Evolutionary conservation across 176 grass and related monocot species (phyloP).

Genomic region (Oryza rufipogon): DNA sequence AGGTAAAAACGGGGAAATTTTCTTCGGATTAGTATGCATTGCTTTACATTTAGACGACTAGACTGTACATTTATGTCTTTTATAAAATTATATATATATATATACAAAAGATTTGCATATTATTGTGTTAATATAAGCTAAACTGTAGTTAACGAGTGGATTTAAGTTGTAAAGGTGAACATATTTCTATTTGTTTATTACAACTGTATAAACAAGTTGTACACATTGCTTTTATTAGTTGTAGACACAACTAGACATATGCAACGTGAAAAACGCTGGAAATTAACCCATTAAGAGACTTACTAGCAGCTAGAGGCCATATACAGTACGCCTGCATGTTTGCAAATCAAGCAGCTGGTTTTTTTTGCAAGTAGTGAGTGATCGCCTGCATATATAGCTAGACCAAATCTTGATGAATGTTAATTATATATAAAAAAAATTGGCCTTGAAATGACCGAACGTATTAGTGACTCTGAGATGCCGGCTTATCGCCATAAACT

Average conservation of each 20-base stretch:
- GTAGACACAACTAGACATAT: background rate
- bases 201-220: too few species aligned
- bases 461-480: slow-evolving; percentile 62
- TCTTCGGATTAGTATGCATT: background rate
- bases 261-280: background rate
- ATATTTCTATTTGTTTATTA: too few species aligned
- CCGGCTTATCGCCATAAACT: slow-evolving; percentile 54
- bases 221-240: background rate
- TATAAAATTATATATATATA: too few species aligned
- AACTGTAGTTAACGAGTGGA: too few species aligned
- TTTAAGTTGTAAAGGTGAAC: too few species aligned
- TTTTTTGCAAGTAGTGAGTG: slow-evolving; percentile 24
- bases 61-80: too few species aligned
- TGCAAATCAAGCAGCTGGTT: slow-evolving; percentile 8
- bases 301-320: background rate
- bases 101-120: too few species aligned
- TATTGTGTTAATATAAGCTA: background rate
- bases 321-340: background rate
- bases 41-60: background rate
- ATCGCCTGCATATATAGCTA: slow-evolving; percentile 31
- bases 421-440: slow-evolving; percentile 48
- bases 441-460: slow-evolving; percentile 52
- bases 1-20: background rate
- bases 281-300: too few species aligned
- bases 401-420: slow-evolving; percentile 50